A percentile compares a stretch with the other conserved stretches of the same genome.
Conservation (phyloP, 169 alveolate species). For the Amoebophrya sp. region DNA sequence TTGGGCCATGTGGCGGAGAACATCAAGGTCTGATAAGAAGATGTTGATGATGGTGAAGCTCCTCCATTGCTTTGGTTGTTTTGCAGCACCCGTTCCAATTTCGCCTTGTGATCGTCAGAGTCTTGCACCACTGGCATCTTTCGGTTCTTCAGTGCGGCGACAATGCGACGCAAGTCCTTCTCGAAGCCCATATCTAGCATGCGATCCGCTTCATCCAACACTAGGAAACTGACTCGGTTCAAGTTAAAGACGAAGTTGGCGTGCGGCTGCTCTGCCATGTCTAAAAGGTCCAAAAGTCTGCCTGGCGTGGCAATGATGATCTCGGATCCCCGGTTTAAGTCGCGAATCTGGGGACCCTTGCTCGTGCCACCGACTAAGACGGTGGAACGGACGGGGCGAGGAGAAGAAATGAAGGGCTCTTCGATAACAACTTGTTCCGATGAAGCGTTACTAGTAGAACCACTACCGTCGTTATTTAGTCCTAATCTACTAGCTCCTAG, state of each 20-base stretch:
- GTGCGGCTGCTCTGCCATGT: constrained; percentile 72
- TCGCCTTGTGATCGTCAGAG: too few relatives aligned
- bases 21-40: constrained; percentile 85
- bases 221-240: constrained; percentile 80
- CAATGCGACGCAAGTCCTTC: constrained; percentile 84
- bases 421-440: constrained; percentile 73
- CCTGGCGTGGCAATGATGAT: constrained; percentile 78
- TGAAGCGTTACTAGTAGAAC: constrained; percentile 54
- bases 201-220: constrained; percentile 96
- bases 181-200: constrained; percentile 99
- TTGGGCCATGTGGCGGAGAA: constrained; percentile 97
- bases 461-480: constrained; percentile 43
- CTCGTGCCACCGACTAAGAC: constrained; percentile 86
- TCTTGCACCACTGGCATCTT: too few relatives aligned
- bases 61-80: too few relatives aligned
- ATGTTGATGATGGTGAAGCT: too few relatives aligned
- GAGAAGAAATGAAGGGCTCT: too few relatives aligned
- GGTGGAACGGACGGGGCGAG: constrained; percentile 58
- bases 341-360: constrained; percentile 78
- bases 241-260: constrained; percentile 65
- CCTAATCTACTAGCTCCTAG: constrained; percentile 78
- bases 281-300: constrained; percentile 85
- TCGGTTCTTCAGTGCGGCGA: too few relatives aligned
- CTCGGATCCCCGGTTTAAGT: constrained; percentile 72
- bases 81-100: too few relatives aligned